Evolutionary conservation across 345 rosid species (phyloP).

Genomic region (Limnanthes douglasii): DNA sequence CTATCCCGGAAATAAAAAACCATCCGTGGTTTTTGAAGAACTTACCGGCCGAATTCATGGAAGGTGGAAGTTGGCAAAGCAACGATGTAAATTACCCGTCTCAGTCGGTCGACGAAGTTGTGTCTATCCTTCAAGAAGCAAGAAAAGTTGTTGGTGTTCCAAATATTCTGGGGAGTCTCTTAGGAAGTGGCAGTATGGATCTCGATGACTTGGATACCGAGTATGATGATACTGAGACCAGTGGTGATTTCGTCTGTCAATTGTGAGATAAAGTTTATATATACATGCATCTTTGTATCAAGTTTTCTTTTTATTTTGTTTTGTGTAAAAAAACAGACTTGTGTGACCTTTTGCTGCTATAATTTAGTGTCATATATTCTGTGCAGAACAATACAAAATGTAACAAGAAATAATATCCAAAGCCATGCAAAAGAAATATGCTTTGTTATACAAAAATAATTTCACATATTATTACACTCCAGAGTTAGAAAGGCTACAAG

Average conservation of each 20-base stretch:
- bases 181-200: conserved; percentile 42
- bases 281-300: no score
- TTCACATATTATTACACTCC: no score
- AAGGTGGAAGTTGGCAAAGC: conserved; percentile 45
- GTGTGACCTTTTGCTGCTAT: no score
- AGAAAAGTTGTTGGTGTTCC: conserved; percentile 17
- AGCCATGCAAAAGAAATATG: no score
- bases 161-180: conserved; percentile 12
- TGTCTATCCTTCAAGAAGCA: conserved; percentile 40
- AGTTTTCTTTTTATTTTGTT: no score
- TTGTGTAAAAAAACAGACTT: not conserved
- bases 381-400: no score
- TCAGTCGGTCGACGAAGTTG: conserved; percentile 44
- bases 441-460: no score
- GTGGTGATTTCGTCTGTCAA: conserved; percentile 43
- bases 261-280: no score
- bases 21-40: conserved; percentile 66
- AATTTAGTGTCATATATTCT: no score
- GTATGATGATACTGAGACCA: conserved; percentile 23
- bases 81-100: conserved; percentile 38
- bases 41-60: conserved; percentile 41
- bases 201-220: conserved; percentile 44
- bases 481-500: no score
- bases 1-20: conserved; percentile 22
- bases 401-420: no score